Evolutionary conservation across 176 grass and related monocot genomes (phyloP).

Genomic region (Lolium rigidum): DNA sequence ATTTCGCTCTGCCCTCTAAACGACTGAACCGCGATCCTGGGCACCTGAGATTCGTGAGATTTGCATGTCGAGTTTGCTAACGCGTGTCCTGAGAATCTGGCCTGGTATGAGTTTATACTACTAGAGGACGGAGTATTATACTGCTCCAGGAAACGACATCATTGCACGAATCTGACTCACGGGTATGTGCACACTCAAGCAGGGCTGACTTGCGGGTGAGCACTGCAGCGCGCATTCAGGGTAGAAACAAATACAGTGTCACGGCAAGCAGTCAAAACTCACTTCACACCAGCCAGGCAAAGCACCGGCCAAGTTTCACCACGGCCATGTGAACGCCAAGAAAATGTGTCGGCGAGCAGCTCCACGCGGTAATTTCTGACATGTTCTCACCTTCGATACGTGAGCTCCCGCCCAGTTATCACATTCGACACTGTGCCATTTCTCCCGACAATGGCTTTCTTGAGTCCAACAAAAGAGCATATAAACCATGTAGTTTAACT

Average conservation of each 20-base stretch:
- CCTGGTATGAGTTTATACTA: no score
- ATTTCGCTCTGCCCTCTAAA: background rate
- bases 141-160: background rate
- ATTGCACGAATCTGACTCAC: slow-evolving; percentile 22
- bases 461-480: background rate
- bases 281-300: background rate
- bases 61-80: background rate
- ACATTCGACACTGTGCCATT: background rate
- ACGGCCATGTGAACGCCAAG: slow-evolving; percentile 28
- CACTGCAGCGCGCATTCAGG: slow-evolving; percentile 10
- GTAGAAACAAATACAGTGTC: background rate
- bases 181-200: background rate
- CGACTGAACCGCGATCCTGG: no score
- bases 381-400: slow-evolving; percentile 17
- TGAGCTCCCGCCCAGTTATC: background rate
- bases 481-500: background rate
- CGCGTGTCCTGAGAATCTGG: slow-evolving; percentile 26
- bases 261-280: background rate
- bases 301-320: background rate
- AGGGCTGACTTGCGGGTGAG: background rate
- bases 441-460: background rate
- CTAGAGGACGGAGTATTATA: no score
- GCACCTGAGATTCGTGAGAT: background rate
- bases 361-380: background rate
- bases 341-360: slow-evolving; percentile 36